Conservation (phyloP, 2,329 filamentous ascomycete genomes). For the Phialophora tarda region DNA sequence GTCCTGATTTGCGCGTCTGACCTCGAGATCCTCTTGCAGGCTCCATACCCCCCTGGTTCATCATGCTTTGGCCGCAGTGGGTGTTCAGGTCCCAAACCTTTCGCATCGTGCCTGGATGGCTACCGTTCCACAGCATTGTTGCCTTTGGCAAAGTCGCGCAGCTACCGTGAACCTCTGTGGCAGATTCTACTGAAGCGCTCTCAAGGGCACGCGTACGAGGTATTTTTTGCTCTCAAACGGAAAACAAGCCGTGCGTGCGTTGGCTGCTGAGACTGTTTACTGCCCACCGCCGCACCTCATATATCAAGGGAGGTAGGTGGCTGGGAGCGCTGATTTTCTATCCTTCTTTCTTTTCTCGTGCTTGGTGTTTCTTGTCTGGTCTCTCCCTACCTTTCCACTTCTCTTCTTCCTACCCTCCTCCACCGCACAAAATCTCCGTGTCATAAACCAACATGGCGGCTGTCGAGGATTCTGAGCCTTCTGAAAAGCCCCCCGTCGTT, state of each 20-base stretch:
- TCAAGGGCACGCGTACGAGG: neutral
- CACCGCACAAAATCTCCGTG: neutral
- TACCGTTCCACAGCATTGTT: constrained; percentile 4
- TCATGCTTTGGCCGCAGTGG: neutral
- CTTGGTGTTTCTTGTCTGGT: neutral
- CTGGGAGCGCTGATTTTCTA: neutral
- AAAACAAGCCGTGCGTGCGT: neutral
- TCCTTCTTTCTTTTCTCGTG: neutral
- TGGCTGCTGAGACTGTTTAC: neutral
- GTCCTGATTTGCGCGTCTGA: neutral
- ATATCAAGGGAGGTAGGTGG: constrained; percentile 9
- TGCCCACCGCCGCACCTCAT: neutral
- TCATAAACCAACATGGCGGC: neutral
- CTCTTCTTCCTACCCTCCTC: neutral
- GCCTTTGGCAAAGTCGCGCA: constrained; percentile 5
- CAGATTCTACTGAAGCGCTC: neutral
- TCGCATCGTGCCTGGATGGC: neutral
- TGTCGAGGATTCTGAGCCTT: neutral
- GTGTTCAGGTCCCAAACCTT: neutral
- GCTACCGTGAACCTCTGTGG: constrained; percentile 2
- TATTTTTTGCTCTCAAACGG: neutral
- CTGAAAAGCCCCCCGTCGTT: neutral
- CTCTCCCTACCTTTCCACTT: neutral
- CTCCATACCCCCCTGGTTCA: neutral
- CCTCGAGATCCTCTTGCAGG: constrained; percentile 1